Base-by-base conservation (phyloP, 1,284 basidiomycete genomes). In the Moesziomyces aphidis region DNA sequence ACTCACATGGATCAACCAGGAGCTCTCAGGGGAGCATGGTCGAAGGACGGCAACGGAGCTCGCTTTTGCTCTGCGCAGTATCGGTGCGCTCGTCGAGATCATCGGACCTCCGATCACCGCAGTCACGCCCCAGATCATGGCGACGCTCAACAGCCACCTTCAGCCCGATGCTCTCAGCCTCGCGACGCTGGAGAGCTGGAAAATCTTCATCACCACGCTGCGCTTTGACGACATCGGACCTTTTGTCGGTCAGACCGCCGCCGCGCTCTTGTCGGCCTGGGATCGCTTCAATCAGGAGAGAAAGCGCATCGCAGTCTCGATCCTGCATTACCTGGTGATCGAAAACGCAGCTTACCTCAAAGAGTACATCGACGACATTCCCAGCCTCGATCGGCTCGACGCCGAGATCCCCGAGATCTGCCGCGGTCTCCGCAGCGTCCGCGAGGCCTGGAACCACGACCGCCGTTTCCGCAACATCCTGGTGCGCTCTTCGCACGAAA, bases 111-210 rank as follows among this genome's bases (percentile, higher is more conserved):
- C 76, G 61, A 79, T 55, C 17, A 72, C 64, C 45, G 64, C 70
- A 10, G 80, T 80, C 19, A 77, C 78, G 19, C 78, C 77, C 9
- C 81, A 83, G 69, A 91, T 99, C 77, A 94, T 99, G 91, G 94
- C 96, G 0, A 94, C 92, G n/a, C 88, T 99, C 46, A 96, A 97
- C 86, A 94, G 92, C 21, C 93, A 92, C 83, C 88, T 98, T 8
- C 86, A 88, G 46, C 87, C 91, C 10, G 88, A 89, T 0, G 91
- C 91, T 59, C 87, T 99, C 5, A 89, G 92, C 1, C 89, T 92
- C 61, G 90, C 91, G 5, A 93, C 94, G 0, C 87, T 99, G 3
- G 87, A 89, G 44, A 93, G 91, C 51, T 98, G 95, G 95, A 85
- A 89, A 59, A 87, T 87, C 21, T 97, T 98, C 85, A 87, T 97